Evolutionary conservation across 2,329 filamentous ascomycete genomes (phyloP), one percentile per base, ranked within the genome.

Genomic region (Claviceps monticola): DNA sequence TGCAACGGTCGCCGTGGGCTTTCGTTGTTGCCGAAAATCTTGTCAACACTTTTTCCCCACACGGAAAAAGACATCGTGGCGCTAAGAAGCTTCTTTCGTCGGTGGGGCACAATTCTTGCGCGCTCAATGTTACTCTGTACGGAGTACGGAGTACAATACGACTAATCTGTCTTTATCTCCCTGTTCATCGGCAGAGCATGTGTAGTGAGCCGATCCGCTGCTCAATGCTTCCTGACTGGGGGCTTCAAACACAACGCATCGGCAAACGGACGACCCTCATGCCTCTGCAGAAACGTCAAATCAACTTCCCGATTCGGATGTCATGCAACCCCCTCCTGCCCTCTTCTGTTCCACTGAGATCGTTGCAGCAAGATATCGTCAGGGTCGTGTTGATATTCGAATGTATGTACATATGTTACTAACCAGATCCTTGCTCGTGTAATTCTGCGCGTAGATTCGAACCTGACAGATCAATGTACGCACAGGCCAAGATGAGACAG

Each of bases 241-340:
- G 36, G 41, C 23, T 26, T 37, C 41, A 36, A 48, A 16, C 38
- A 37, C 39, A 29, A 29, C 29, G n/a, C 45, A 49, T 34, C 39
- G 26, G 38, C 47, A 34, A 43, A 34, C 9, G 29, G 29, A 9
- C 39, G 48, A 44, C 26, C n/a, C n/a, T 49, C 48, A 49, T 50
- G 29, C 13, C n/a, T 21, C 48, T 44, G 41, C 48, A 44, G 41
- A 37, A 13, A 34, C 17, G 39, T 50, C 48, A 23, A 37, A 34
- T 44, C 39, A 44, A 26, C 26, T 44, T 44, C 48, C 48, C 48
- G 48, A 50, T 50, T 50, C 23, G 29, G 48, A 50, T 44, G 17
- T 21, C 46, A 44, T 36, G 17, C 45, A 21, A 23, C 17, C 46
- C 14, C 14, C 36, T 16, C 19, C 36, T 23, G 13, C 21, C 36